Evolutionary conservation across 176 grass and related monocot genomes (phyloP).

Genomic region (Carex littledalei): DNA sequence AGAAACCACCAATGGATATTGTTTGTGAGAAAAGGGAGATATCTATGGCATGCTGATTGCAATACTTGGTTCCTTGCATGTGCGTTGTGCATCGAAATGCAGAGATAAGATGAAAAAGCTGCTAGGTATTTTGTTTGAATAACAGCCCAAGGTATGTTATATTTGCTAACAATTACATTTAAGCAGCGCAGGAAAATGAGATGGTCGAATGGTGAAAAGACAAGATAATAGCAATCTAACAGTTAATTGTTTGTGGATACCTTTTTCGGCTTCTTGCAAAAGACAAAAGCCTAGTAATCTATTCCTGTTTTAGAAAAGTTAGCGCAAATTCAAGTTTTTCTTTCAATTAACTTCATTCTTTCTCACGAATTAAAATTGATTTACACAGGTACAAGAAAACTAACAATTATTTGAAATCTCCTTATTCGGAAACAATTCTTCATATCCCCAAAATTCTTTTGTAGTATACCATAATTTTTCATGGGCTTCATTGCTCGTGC

Average conservation of each 20-base stretch:
- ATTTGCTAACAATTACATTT: too few relatives aligned
- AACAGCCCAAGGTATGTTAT: too few relatives aligned
- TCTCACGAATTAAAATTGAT: neutral
- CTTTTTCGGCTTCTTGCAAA: neutral
- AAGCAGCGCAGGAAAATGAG: too few relatives aligned
- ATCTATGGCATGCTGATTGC: too few relatives aligned
- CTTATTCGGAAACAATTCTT: neutral
- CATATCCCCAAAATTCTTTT: neutral
- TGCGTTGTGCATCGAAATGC: too few relatives aligned
- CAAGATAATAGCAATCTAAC: too few relatives aligned
- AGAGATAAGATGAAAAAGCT: too few relatives aligned
- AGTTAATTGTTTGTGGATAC: neutral
- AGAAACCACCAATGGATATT: too few relatives aligned
- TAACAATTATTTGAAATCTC: conserved; percentile 13
- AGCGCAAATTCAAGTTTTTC: neutral
- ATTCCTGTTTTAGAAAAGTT: neutral
- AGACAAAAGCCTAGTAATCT: neutral
- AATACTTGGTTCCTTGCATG: neutral
- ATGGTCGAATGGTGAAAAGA: too few relatives aligned
- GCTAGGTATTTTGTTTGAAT: too few relatives aligned
- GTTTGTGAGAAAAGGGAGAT: too few relatives aligned
- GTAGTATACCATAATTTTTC: neutral
- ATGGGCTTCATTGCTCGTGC: neutral
- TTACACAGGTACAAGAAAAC: neutral
- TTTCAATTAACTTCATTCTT: neutral